These are phyloP conservation scores for Amauroascus verrucosus DNA, from an alignment of 2,329 filamentous ascomycete species.

Conservation along the genomic window DNA sequence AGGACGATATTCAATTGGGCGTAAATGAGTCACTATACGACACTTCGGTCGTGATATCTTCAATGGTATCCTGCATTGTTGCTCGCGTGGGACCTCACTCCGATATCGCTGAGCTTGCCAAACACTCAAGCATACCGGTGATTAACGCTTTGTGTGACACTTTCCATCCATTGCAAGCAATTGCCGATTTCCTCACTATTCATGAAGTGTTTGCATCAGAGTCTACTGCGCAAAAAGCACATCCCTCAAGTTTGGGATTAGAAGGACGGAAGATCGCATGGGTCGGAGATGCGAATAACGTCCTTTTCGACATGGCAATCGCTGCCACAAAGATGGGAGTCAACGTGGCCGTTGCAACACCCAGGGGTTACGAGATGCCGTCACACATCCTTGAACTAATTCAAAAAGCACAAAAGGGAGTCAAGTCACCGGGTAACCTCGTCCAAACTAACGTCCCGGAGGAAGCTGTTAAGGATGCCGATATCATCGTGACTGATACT, in stretches of 20 bases:
- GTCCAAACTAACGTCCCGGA: slow-evolving; percentile 69
- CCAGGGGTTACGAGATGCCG: slow-evolving; percentile 73
- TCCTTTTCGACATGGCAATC: slow-evolving; percentile 86
- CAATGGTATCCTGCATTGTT: slow-evolving; percentile 76
- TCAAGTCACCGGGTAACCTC: slow-evolving; percentile 54
- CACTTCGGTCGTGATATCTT: slow-evolving; percentile 85
- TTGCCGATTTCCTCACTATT: slow-evolving; percentile 89
- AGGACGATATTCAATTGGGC: slow-evolving; percentile 90
- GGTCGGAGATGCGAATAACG: slow-evolving; percentile 95
- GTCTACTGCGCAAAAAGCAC: slow-evolving; percentile 17
- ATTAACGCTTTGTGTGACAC: slow-evolving; percentile 83
- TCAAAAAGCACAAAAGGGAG: slow-evolving; percentile 47
- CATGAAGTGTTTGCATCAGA: slow-evolving; percentile 60
- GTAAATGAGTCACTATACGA: slow-evolving; percentile 92
- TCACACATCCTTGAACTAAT: slow-evolving; percentile 64
- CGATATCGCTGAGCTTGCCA: slow-evolving; percentile 61
- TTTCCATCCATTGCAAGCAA: slow-evolving; percentile 86
- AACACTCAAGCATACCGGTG: slow-evolving; percentile 65
- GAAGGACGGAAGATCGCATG: slow-evolving; percentile 85
- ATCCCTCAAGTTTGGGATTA: slow-evolving; percentile 50
- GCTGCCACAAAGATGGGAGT: slow-evolving; percentile 79
- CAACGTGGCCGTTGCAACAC: slow-evolving; percentile 76
- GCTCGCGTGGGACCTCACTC: slow-evolving; percentile 67
- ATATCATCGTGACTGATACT: slow-evolving; percentile 90
- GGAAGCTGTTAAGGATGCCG: slow-evolving; percentile 72